phyloP scores from a whole-genome alignment of 345 rosid species.

The Gossypium arboreum region DNA sequence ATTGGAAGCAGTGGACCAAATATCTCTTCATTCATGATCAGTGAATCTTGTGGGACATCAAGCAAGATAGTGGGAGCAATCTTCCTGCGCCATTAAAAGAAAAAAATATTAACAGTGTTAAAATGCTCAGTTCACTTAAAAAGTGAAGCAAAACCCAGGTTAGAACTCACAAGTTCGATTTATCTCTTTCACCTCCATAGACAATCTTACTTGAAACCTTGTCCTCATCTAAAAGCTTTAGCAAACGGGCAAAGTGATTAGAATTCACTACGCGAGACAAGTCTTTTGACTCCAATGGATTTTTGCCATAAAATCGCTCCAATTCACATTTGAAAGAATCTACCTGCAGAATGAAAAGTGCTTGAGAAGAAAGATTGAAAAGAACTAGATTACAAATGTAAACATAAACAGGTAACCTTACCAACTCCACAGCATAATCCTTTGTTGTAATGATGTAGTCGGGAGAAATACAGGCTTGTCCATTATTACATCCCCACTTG shows the following conservation, averaged over 20 bases:
- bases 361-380: constrained; percentile 16
- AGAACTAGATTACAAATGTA: constrained; percentile 12
- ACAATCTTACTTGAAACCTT: constrained; percentile 76
- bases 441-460: constrained; percentile 81
- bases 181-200: constrained; percentile 74
- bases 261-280: constrained; percentile 77
- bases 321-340: constrained; percentile 57
- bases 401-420: constrained; percentile 31
- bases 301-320: constrained; percentile 69
- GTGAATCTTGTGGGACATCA: constrained; percentile 69
- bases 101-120: not conserved
- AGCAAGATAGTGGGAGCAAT: constrained; percentile 88
- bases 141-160: not conserved
- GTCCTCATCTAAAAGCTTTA: constrained; percentile 77
- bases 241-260: constrained; percentile 74
- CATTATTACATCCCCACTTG: constrained; percentile 90
- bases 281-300: constrained; percentile 76
- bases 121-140: not conserved
- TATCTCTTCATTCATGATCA: constrained; percentile 88
- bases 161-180: constrained; percentile 64
- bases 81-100: constrained; percentile 43
- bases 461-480: constrained; percentile 90
- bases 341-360: constrained; percentile 38
- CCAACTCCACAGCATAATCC: constrained; percentile 68
- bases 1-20: constrained; percentile 98